phyloP scores from a whole-genome alignment of 352 stramenopile genomes.

The Phytophthora tentaculata region DNA sequence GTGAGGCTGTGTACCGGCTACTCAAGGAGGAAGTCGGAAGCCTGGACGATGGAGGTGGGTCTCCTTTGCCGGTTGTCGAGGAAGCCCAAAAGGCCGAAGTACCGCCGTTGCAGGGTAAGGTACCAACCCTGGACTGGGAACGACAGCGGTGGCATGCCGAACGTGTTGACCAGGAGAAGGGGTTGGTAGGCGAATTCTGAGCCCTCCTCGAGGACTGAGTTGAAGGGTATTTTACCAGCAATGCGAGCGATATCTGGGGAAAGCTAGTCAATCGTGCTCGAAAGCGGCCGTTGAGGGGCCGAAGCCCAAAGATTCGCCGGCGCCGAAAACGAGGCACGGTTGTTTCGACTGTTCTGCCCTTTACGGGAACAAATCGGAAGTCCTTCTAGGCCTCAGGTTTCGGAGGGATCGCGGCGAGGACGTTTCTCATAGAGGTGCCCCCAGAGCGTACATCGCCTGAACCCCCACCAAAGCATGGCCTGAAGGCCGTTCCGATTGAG shows the following conservation, averaged over 20 bases:
- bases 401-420: constrained; percentile 8
- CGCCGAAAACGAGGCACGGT: not conserved
- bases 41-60: too few species aligned
- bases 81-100: too few species aligned
- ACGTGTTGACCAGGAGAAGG: not conserved
- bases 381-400: too few species aligned
- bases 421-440: not conserved
- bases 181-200: not conserved
- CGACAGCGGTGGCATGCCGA: not conserved
- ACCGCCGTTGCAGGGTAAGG: too few species aligned
- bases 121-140: not conserved
- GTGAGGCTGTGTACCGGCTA: too few species aligned
- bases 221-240: not conserved
- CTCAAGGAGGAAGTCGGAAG: too few species aligned
- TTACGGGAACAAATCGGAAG: not conserved
- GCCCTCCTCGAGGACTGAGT: not conserved
- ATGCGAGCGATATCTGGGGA: not conserved
- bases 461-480: not conserved
- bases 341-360: constrained; percentile 1
- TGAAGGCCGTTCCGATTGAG: not conserved
- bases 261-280: not conserved
- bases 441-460: not conserved
- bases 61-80: too few species aligned
- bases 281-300: not conserved
- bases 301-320: not conserved